Evolutionary conservation across 2,329 filamentous ascomycete species (phyloP).

Genomic region (Cercospora sesami): DNA sequence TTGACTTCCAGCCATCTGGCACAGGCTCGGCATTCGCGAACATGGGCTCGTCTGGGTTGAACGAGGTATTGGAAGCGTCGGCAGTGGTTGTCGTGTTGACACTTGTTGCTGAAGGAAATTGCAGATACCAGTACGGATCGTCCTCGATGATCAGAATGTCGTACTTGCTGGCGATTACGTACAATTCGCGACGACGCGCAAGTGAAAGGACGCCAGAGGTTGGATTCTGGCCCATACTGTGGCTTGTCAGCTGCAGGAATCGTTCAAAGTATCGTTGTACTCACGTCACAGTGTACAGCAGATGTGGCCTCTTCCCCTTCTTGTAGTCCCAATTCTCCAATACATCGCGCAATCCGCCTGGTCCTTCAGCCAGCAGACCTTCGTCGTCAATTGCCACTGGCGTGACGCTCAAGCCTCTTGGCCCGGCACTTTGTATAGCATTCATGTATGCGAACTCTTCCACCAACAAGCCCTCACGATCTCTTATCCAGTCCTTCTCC

Average conservation of each 20-base stretch:
- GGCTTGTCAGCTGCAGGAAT: slow-evolving; percentile 15
- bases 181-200: slow-evolving; percentile 73
- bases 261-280: slow-evolving; percentile 39
- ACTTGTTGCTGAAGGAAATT: slow-evolving; percentile 71
- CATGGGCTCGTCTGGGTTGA: slow-evolving; percentile 34
- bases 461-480: slow-evolving; percentile 74
- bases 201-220: slow-evolving; percentile 74
- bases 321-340: slow-evolving; percentile 77
- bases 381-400: slow-evolving; percentile 74
- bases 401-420: slow-evolving; percentile 70
- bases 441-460: slow-evolving; percentile 83
- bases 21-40: slow-evolving; percentile 53
- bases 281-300: slow-evolving; percentile 89
- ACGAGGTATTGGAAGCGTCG: slow-evolving; percentile 32
- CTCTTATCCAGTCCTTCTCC: slow-evolving; percentile 63
- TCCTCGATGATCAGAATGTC: slow-evolving; percentile 92
- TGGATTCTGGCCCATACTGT: slow-evolving; percentile 83
- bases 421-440: slow-evolving; percentile 65
- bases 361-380: slow-evolving; percentile 74
- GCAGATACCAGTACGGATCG: slow-evolving; percentile 90
- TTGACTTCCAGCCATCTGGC: slow-evolving; percentile 51
- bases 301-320: slow-evolving; percentile 72
- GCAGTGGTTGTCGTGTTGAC: slow-evolving; percentile 36
- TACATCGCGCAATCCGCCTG: slow-evolving; percentile 73
- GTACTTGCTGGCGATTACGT: slow-evolving; percentile 76